Conservation (phyloP, 2,329 filamentous ascomycete genomes). For the Aspergillus oerlinghausenensis region DNA sequence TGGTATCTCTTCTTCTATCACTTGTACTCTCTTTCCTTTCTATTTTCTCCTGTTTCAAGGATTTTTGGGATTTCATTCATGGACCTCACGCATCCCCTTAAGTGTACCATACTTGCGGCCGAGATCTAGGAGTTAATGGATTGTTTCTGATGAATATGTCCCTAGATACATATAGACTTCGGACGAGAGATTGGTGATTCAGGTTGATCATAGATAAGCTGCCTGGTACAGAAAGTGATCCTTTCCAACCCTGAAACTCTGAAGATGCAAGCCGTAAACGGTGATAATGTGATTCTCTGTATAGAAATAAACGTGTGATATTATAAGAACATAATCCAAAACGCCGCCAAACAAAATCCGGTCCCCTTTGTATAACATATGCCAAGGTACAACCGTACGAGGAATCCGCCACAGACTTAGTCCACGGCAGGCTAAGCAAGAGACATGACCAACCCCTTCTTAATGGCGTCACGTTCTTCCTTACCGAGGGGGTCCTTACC, state of each 20-base stretch:
- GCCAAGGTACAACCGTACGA: background rate
- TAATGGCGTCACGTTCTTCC: conserved; percentile 32
- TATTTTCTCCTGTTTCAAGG: background rate
- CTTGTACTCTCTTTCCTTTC: background rate
- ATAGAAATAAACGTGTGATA: background rate
- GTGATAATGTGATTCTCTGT: background rate
- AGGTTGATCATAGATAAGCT: background rate
- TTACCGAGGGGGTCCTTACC: conserved; percentile 36
- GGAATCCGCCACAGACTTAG: background rate
- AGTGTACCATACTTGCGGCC: background rate
- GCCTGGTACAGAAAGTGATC: background rate
- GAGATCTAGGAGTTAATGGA: background rate
- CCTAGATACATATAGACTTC: background rate
- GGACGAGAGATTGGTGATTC: background rate
- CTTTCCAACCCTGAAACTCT: background rate
- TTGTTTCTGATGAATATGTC: background rate
- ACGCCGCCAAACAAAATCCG: too few relatives aligned
- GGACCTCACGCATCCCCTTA: background rate
- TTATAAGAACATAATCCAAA: background rate
- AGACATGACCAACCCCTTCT: conserved; percentile 32
- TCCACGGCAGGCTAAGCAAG: background rate
- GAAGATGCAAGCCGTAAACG: background rate
- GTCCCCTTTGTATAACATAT: too few relatives aligned
- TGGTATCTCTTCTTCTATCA: background rate
- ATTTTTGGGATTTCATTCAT: background rate